Base-by-base conservation (phyloP, 1,284 basidiomycete species). In the Takashimella koratensis region DNA sequence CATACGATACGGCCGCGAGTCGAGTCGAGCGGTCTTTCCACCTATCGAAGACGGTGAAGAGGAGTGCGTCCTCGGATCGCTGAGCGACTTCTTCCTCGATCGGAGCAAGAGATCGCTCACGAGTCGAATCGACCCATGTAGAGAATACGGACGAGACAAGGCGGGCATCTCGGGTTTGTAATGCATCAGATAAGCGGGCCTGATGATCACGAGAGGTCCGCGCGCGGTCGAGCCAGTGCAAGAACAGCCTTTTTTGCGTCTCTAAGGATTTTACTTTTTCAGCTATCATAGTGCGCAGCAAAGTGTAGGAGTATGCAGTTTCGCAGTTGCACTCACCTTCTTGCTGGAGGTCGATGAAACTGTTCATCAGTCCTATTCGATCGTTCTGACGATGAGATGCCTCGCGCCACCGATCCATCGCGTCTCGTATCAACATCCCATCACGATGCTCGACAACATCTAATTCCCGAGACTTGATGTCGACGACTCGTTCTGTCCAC, bases 41-140 rank as follows among this genome's bases (percentile, higher is more conserved):
- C 25, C 46, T 62, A 54, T 75, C 73, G 55, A 69, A 70, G 2
- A 71, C 70, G 2, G 53, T 48, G 47, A 72, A 75, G 24, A 73
- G 49, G 3, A 75, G 45, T 5, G 64, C 64, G 47, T 75, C 70
- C 49, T 75, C 73, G 45, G 65, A 64, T 21, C 69, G 59, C 10
- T 63, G 55, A 1, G 58, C 53, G 1, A 71, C 64, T 55, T 69
- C 66, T 13, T 64, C 52, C 49, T 65, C 68, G 16, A 70, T 54
- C 1, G 54, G 44, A 3, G 26, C 45, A 30, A 75, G 55, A 5
- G 63, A 58, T 11, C 61, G 59, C 50, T 71, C 70, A 11, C 60
- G 59, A 40, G 55, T 56, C 47, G 30, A 51, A 19, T 59, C 64
- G 25, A 58, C 55, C 73, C 73, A 74, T 23, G 23, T 56, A 4